Percentiles rank a stretch among this genome's conserved stretches.
Evolutionary conservation across 495 filamentous ascomycete genomes (phyloP).

Genomic region (Penicillium goetzii): DNA sequence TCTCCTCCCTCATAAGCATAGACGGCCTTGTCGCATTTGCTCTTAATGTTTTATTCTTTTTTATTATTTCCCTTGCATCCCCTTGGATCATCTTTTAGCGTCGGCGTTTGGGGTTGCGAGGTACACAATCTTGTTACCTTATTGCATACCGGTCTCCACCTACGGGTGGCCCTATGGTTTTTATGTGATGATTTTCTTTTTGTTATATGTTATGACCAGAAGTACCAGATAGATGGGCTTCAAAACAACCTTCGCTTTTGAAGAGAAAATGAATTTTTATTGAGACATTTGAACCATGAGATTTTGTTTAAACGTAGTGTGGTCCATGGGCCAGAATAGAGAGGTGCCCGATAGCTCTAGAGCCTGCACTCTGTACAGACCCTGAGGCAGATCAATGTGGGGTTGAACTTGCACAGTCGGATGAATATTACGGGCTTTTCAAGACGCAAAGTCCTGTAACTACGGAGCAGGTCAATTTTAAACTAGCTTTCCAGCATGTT

Average conservation of each 20-base stretch:
- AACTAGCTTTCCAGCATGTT: background rate
- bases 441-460: background rate
- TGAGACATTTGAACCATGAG: background rate
- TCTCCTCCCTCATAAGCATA: constrained; percentile 21
- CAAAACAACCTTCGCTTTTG: background rate
- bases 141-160: constrained; percentile 13
- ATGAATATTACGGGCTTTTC: background rate
- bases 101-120: constrained; percentile 41
- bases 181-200: constrained; percentile 14
- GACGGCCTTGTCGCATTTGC: constrained; percentile 14
- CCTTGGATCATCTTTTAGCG: constrained; percentile 35
- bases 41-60: constrained; percentile 9
- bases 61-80: constrained; percentile 11
- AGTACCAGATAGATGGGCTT: constrained; percentile 15
- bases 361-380: too few relatives aligned
- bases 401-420: background rate
- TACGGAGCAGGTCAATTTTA: background rate
- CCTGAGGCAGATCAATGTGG: too few relatives aligned
- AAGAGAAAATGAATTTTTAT: background rate
- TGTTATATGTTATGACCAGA: constrained; percentile 26
- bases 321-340: background rate
- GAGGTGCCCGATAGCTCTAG: background rate
- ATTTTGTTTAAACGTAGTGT: background rate
- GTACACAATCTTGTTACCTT: constrained; percentile 16
- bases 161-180: constrained; percentile 9